These are phyloP conservation scores for Mycena indigotica DNA, from an alignment of 768 basidiomycete species.

Conservation along the genomic window DNA sequence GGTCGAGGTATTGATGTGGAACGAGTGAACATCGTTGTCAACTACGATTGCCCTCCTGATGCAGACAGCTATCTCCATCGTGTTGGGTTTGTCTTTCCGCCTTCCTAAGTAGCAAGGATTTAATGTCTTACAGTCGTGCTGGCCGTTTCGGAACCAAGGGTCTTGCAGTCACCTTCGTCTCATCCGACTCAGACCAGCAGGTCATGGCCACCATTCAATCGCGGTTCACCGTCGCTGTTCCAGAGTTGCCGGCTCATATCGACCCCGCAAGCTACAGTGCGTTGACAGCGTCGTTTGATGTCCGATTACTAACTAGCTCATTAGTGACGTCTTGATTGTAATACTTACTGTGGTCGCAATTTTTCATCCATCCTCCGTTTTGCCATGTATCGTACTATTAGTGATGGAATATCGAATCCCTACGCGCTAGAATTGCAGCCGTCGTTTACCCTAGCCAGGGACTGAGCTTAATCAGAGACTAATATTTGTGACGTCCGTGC, in stretches of 20 bases:
- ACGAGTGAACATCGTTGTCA: conserved; percentile 98
- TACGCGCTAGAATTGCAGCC: too few relatives aligned
- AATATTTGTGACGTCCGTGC: too few relatives aligned
- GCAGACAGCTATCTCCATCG: conserved; percentile 99
- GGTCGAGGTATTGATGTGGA: conserved; percentile 99
- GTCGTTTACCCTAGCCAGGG: too few relatives aligned
- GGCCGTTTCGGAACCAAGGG: conserved; percentile 99
- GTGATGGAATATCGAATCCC: background rate
- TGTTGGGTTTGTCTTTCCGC: conserved; percentile 68
- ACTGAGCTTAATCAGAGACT: too few relatives aligned
- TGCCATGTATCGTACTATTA: conserved; percentile 25
- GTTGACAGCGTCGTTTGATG: conserved; percentile 34
- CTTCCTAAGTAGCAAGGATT: background rate
- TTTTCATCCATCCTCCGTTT: conserved; percentile 11
- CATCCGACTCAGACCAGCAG: conserved; percentile 88
- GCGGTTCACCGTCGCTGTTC: conserved; percentile 95
- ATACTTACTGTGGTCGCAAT: conserved; percentile 8
- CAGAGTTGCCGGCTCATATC: conserved; percentile 91
- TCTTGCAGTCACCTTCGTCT: conserved; percentile 95
- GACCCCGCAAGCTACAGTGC: conserved; percentile 94
- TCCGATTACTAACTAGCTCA: background rate
- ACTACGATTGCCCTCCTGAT: conserved; percentile 96
- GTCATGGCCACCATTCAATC: conserved; percentile 95
- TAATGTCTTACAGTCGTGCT: conserved; percentile 68
- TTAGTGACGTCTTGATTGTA: conserved; percentile 53